These are phyloP conservation scores for Wickerhamomyces silvicola DNA, from an alignment of 805 yeast species.

Conservation along the genomic window DNA sequence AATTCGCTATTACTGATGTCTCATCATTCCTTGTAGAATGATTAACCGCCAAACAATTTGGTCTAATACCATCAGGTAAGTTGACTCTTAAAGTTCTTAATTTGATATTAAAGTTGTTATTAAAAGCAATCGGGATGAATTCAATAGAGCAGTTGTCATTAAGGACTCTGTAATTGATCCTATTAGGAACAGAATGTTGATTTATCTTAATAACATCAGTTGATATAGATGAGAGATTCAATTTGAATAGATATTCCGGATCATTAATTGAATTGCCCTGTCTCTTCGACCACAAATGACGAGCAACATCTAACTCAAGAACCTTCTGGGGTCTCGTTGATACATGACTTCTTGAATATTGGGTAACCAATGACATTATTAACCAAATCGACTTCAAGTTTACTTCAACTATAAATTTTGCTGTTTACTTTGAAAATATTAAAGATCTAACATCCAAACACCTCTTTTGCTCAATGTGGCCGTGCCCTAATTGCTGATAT, in stretches of 20 bases:
- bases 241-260: slow-evolving; percentile 17
- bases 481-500: background rate
- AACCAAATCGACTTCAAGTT: slow-evolving; percentile 3
- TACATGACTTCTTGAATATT: slow-evolving; percentile 7
- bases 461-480: background rate
- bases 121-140: slow-evolving; percentile 17
- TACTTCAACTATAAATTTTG: too few species aligned
- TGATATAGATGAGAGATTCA: slow-evolving; percentile 10
- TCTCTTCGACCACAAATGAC: slow-evolving; percentile 15
- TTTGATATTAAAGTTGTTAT: slow-evolving; percentile 16
- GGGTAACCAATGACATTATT: slow-evolving; percentile 10
- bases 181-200: slow-evolving; percentile 28
- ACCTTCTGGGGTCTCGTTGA: background rate
- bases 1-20: slow-evolving; percentile 38
- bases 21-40: slow-evolving; percentile 24
- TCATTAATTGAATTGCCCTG: slow-evolving; percentile 3
- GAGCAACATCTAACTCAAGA: slow-evolving; percentile 19
- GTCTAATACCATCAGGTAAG: slow-evolving; percentile 31
- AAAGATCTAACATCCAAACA: slow-evolving; percentile 1
- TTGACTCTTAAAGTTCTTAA: slow-evolving; percentile 22
- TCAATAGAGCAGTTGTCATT: slow-evolving; percentile 14
- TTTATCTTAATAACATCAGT: slow-evolving; percentile 25
- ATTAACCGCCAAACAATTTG: slow-evolving; percentile 31
- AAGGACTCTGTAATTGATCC: slow-evolving; percentile 20
- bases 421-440: too few species aligned